Evolutionary conservation across 2,329 filamentous ascomycete genomes (phyloP).

Genomic region (Colletotrichum gloeosporioides): DNA sequence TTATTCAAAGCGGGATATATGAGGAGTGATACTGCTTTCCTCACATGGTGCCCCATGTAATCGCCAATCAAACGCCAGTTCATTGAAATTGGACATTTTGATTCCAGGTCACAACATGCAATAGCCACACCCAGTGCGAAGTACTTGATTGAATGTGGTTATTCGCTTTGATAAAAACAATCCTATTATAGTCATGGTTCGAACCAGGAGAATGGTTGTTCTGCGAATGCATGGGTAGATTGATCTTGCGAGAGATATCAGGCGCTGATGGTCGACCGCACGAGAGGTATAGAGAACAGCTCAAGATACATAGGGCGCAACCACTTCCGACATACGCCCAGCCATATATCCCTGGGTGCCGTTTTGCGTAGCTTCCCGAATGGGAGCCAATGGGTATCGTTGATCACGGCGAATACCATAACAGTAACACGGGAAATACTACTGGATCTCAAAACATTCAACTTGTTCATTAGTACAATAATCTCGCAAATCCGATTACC

Average conservation of each 20-base stretch:
- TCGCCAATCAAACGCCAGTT: not conserved
- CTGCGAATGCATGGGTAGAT: too few species aligned
- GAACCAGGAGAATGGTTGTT: not conserved
- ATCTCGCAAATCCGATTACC: too few species aligned
- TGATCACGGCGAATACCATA: too few species aligned
- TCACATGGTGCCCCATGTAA: accelerated
- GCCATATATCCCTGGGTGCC: not conserved
- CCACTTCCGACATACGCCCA: not conserved
- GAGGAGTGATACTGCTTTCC: accelerated
- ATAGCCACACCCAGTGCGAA: not conserved
- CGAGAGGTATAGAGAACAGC: accelerated
- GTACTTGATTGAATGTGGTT: not conserved
- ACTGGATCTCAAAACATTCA: too few species aligned
- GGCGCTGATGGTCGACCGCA: not conserved
- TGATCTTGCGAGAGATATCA: too few species aligned
- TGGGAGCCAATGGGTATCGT: too few species aligned
- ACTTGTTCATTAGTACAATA: too few species aligned
- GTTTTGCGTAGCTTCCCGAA: not conserved
- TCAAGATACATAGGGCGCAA: accelerated
- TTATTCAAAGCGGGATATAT: not conserved
- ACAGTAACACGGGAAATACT: too few species aligned
- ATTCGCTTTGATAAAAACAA: accelerated
- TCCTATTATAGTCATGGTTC: not conserved
- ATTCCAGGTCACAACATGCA: not conserved
- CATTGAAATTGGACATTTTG: not conserved